Conservation (phyloP, 176 grass and related monocot genomes). For the Cenchrus americanus region DNA sequence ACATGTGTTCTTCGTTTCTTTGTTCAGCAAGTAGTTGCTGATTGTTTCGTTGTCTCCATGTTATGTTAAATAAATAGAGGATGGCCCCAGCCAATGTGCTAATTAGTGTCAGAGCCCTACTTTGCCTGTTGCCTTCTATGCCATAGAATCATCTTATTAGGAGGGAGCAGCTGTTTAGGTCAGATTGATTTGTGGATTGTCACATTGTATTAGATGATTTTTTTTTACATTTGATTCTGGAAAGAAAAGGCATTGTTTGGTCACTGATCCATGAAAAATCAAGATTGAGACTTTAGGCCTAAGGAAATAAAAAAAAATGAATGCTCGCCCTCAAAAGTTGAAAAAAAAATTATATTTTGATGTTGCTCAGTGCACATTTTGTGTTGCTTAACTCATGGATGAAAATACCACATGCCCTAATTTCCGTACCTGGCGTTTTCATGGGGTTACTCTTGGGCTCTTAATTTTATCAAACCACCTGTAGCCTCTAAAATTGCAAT, state of each 20-base stretch:
- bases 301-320: neutral
- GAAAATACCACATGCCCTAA: neutral
- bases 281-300: neutral
- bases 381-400: neutral
- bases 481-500: neutral
- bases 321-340: neutral
- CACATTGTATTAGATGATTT: neutral
- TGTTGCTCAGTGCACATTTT: slow-evolving; percentile 6
- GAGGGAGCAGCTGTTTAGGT: neutral
- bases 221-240: neutral
- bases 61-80: neutral
- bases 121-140: neutral
- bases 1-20: neutral
- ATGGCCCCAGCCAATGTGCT: neutral
- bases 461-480: neutral
- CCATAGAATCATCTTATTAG: neutral
- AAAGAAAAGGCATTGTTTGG: neutral
- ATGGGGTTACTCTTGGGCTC: neutral
- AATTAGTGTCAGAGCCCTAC: neutral
- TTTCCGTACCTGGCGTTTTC: neutral
- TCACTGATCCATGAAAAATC: neutral
- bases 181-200: neutral
- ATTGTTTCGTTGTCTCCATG: neutral
- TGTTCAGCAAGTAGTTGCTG: neutral
- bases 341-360: slow-evolving; percentile 10